A percentile compares a stretch with the other conserved stretches of the same genome.
phyloP scores from a whole-genome alignment of 768 basidiomycete species.

The Macrolepiota fuliginosa region DNA sequence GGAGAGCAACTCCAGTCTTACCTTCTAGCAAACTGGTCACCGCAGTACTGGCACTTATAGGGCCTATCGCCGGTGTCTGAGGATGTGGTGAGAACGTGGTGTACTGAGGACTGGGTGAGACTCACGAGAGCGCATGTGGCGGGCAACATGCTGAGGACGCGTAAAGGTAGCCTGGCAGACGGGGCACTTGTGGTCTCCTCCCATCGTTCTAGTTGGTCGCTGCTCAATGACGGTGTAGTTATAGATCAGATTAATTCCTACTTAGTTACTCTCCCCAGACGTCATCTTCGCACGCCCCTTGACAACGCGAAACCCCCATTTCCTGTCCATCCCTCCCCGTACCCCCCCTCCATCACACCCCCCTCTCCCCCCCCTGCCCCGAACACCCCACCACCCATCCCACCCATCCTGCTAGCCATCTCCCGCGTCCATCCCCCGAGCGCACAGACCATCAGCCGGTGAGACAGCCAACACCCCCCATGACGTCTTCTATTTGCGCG shows the following conservation, averaged over 20 bases:
- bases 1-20: conserved; percentile 21
- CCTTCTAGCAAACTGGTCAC: conserved; percentile 90
- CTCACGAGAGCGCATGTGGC: conserved; percentile 90
- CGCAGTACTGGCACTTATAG: conserved; percentile 85
- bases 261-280: conserved; percentile 14
- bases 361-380: background rate
- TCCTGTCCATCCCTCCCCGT: background rate
- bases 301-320: conserved; percentile 7
- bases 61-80: conserved; percentile 87
- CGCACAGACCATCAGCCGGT: conserved; percentile 1
- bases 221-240: conserved; percentile 12
- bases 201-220: conserved; percentile 44
- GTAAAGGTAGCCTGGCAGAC: conserved; percentile 88
- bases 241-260: conserved; percentile 12
- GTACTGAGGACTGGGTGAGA: conserved; percentile 21
- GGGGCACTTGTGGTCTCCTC: conserved; percentile 82
- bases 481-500: conserved; percentile 34
- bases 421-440: background rate
- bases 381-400: background rate
- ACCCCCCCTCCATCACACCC: background rate
- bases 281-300: conserved; percentile 13
- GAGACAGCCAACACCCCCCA: conserved; percentile 1
- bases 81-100: conserved; percentile 16
- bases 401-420: background rate
- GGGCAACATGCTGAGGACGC: conserved; percentile 84